phyloP scores from a whole-genome alignment of 768 basidiomycete species.

The Mycena albidolilacea region DNA sequence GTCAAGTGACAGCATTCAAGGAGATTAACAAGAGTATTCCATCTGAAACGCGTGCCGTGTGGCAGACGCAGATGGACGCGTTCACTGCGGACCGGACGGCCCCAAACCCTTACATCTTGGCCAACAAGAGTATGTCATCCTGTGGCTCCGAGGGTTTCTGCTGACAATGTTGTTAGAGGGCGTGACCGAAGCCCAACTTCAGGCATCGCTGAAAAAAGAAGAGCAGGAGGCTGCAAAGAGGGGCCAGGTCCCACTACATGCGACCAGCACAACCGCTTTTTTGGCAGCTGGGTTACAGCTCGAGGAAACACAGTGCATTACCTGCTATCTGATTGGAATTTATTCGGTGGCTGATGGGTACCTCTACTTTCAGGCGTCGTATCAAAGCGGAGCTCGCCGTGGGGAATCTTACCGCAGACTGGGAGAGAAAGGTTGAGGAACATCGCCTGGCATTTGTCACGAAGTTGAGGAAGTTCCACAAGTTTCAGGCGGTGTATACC shows the following conservation, averaged over 20 bases:
- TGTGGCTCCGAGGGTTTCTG: no score
- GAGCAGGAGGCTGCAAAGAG: not conserved
- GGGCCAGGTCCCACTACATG: not conserved
- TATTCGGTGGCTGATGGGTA: not conserved
- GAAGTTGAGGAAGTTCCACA: slow-evolving; percentile 1
- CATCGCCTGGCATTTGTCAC: not conserved
- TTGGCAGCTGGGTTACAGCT: slow-evolving; percentile 10
- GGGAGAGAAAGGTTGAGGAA: slow-evolving; percentile 8
- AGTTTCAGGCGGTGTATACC: slow-evolving; percentile 9
- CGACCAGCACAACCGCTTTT: slow-evolving; percentile 18
- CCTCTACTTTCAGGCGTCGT: not conserved
- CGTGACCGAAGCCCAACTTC: slow-evolving; percentile 21
- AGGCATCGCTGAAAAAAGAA: slow-evolving; percentile 7
- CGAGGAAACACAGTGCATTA: slow-evolving; percentile 27
- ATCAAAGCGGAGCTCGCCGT: not conserved
- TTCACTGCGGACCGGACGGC: slow-evolving; percentile 15
- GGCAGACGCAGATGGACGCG: slow-evolving; percentile 7
- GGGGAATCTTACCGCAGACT: not conserved
- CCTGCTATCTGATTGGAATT: no score
- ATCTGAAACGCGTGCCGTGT: not conserved
- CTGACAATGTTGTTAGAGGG: not conserved
- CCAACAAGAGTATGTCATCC: not conserved
- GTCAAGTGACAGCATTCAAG: slow-evolving; percentile 14
- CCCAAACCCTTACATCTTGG: slow-evolving; percentile 19
- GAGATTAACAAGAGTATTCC: slow-evolving; percentile 11